A percentile compares a stretch with the other conserved stretches of the same genome.
These are phyloP conservation scores for Aureobasidium sp. DNA, from an alignment of 2,329 filamentous ascomycete species.

Conservation along the genomic window DNA sequence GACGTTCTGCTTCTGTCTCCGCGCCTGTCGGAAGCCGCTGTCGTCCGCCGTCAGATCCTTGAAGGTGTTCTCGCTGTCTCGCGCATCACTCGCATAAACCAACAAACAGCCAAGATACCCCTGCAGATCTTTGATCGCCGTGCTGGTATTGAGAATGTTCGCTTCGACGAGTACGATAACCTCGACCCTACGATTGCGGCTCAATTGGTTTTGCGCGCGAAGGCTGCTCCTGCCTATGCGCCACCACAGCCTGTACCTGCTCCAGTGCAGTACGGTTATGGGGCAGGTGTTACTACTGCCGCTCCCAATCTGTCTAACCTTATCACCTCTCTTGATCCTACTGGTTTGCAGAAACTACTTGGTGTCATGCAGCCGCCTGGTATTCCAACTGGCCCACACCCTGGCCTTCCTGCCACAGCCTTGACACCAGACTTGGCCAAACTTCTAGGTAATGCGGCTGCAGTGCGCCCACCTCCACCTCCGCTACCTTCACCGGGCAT, in stretches of 20 bases:
- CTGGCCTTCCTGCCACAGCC: conserved; percentile 20
- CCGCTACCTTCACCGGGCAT: conserved; percentile 1
- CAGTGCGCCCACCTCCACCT: conserved; percentile 15
- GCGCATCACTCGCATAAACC: conserved; percentile 58
- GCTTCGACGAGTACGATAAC: conserved; percentile 81
- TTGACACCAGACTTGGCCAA: conserved; percentile 33
- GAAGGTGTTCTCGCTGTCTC: conserved; percentile 85
- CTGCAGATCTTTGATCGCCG: conserved; percentile 81
- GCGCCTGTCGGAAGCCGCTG: conserved; percentile 65
- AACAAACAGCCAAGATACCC: conserved; percentile 69
- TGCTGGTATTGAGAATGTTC: conserved; percentile 64
- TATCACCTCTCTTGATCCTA: conserved; percentile 61
- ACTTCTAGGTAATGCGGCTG: conserved; percentile 26
- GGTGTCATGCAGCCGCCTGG: conserved; percentile 47
- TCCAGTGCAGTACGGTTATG: conserved; percentile 28
- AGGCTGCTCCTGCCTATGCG: conserved; percentile 37
- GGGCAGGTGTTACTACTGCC: conserved; percentile 19
- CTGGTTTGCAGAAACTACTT: conserved; percentile 63
- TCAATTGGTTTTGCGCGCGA: conserved; percentile 70
- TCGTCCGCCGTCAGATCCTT: conserved; percentile 78
- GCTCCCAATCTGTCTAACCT: conserved; percentile 53
- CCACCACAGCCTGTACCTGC: conserved; percentile 31
- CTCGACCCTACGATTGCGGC: conserved; percentile 72
- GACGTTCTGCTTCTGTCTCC: conserved; percentile 76
- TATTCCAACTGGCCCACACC: conserved; percentile 26